Evolutionary conservation across 1,284 basidiomycete species (phyloP).

Genomic region (Boletus sp.): DNA sequence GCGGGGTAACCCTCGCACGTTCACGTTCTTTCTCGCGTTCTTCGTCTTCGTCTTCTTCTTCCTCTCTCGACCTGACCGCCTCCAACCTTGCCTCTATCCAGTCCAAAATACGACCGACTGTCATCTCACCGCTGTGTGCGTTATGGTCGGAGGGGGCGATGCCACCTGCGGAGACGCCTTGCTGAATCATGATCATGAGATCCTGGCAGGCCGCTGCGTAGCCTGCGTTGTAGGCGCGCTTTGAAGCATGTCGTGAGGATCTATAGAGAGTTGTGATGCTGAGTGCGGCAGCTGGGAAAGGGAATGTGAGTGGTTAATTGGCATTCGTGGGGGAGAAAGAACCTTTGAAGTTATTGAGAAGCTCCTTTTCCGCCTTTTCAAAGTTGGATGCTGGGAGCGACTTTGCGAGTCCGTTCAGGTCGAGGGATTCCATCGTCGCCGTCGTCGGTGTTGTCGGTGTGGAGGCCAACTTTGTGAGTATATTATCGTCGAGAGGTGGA

Average conservation of each 20-base stretch:
- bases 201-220: constrained; percentile 75
- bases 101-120: constrained; percentile 73
- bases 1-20: constrained; percentile 18
- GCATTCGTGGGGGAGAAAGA: background rate
- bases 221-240: constrained; percentile 71
- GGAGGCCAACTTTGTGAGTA: too few species aligned
- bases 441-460: constrained; percentile 4
- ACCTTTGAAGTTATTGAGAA: constrained; percentile 80
- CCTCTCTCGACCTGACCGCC: constrained; percentile 62
- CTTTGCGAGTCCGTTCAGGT: constrained; percentile 68
- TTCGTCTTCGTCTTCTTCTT: constrained; percentile 77
- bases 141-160: constrained; percentile 36
- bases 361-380: constrained; percentile 68
- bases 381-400: constrained; percentile 63
- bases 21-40: constrained; percentile 52
- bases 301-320: constrained; percentile 16
- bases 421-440: constrained; percentile 57
- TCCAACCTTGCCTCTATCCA: constrained; percentile 73
- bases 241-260: constrained; percentile 67
- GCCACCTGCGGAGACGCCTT: constrained; percentile 62
- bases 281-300: constrained; percentile 60
- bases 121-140: constrained; percentile 51
- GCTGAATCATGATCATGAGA: constrained; percentile 73
- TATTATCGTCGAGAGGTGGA: background rate
- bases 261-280: constrained; percentile 80